Evolutionary conservation across 345 rosid species (phyloP).

Genomic region (Camelina sativa): DNA sequence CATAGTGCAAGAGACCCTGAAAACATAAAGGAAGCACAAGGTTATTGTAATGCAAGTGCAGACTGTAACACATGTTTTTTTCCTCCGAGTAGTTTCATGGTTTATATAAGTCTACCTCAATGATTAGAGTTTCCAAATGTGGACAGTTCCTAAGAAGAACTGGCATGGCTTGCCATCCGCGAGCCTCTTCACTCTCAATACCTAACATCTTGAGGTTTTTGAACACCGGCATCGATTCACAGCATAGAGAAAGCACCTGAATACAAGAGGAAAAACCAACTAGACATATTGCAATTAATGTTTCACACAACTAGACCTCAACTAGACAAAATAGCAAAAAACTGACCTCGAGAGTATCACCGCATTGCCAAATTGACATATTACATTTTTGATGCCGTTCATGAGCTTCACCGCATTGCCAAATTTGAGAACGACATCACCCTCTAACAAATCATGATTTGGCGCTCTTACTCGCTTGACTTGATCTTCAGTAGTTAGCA

Average conservation of each 20-base stretch:
- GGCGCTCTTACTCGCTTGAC: neutral
- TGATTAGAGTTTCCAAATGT: neutral
- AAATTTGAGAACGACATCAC: neutral
- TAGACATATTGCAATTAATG: neutral
- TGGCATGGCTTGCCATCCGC: conserved; percentile 22
- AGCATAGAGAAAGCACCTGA: conserved; percentile 11
- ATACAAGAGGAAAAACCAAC: neutral
- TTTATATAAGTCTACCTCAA: neutral
- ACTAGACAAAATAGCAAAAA: neutral
- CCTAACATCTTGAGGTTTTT: conserved; percentile 9
- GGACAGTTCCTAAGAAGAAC: conserved; percentile 19
- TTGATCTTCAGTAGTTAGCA: neutral
- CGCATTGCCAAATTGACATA: neutral
- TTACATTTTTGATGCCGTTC: neutral
- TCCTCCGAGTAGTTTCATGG: too few relatives aligned
- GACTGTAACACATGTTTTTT: too few relatives aligned
- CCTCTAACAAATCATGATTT: neutral
- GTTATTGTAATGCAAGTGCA: too few relatives aligned
- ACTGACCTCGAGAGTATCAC: neutral
- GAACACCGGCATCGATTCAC: conserved; percentile 11
- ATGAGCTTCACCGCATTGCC: neutral
- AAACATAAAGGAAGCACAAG: neutral
- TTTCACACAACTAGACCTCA: neutral
- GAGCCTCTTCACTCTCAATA: neutral
- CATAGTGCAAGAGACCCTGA: conserved; percentile 20